Evolutionary conservation across 352 stramenopile genomes (phyloP), one percentile per base, ranked within the genome.

Genomic region (Pythium oligandrum): DNA sequence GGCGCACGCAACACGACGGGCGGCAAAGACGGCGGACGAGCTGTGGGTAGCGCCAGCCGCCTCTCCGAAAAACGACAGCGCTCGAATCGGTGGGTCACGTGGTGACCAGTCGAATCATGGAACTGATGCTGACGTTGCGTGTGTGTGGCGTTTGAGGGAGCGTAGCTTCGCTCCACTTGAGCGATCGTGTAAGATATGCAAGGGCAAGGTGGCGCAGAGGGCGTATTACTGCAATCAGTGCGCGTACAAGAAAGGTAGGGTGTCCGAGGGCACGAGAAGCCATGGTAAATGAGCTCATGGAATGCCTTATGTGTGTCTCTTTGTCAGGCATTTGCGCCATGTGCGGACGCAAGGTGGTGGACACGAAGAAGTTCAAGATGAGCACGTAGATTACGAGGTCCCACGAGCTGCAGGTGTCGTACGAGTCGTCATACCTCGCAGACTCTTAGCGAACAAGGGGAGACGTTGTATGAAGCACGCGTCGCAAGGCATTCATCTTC

Each of bases 181-280:
- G n/a, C 58, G 73, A 17, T 66, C 64, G 36, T 90, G 79, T 59
- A 66, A 75, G 36, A 76, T 90, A 51, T 90, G 79, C 71, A 88
- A 87, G 53, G 64, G 61, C 35, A 73, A 69, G 26, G 74, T 78
- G 7, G 61, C 71, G 0, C 71, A 85, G 34, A 70, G 78, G 9
- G 68, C 63, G 7, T 63, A 90, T 57, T 90, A 90, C 47, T 90
- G 79, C 61, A 83, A 83, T 56, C 68, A 86, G 50, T 90, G 79
- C 62, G 75, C 77, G 8, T 87, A 88, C 67, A 85, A 88, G 66
- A 87, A 90, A 75, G 79, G 79, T 85, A 44, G 10, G 4, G 59
- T 9, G 10, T 9, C 11, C 30, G 9, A 6, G 6, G 26, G 10
- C 26, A 48, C 17, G 43, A 32, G 43, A 9, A 30, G 6, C 9